Evolutionary conservation across 1,139 yeast genomes (phyloP), one percentile per base, ranked within the genome.

Genomic region (Candida freyschussii): DNA sequence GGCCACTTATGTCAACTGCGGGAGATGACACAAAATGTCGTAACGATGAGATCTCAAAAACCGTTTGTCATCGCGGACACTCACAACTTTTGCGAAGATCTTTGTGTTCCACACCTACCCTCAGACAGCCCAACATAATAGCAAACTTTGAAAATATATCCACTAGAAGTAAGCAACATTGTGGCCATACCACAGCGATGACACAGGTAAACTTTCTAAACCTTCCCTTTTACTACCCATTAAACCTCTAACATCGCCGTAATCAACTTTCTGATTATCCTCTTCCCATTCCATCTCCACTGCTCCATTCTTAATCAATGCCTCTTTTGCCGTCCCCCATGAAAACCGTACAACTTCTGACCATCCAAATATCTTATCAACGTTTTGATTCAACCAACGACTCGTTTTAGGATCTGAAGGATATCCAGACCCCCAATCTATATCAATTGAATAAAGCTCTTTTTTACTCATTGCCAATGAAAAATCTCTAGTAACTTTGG

Each of bases 401-500:
- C 74, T 69, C 0, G 98, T 91, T 40, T 76, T 75, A 5, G 96
- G 93, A 56, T 93, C 98, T 4, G 93, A 75, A 0, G 98, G 98
- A 55, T 91, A 91, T 1, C 98, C 98, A 0, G 95, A 83, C 0
- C 97, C 97, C 59, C 89, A 67, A 16, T 45, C 28, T 0, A 39
- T 28, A 3, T 44, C 43, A 5, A 21, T 7, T 7, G 39, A 32
- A 23, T 39, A 40, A 10, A 47, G 21, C 14, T 42, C 38, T 5
- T 21, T 26, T 24, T 45, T 48, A 12, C 44, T 37, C 22, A 26
- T 27, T 3, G 17, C 60, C 38, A 91, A 62, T 30, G 79, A 75
- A 33, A 75, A 64, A 57, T 91, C 98, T 52, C 99, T 72, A 0
- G 98, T 86, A 4, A 91, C 98, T 55, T 91, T 91, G 6, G 99